Percentiles rank a stretch among this genome's conserved stretches.
Conservation (phyloP, 495 filamentous ascomycete genomes). For the Neurospora hispaniola region DNA sequence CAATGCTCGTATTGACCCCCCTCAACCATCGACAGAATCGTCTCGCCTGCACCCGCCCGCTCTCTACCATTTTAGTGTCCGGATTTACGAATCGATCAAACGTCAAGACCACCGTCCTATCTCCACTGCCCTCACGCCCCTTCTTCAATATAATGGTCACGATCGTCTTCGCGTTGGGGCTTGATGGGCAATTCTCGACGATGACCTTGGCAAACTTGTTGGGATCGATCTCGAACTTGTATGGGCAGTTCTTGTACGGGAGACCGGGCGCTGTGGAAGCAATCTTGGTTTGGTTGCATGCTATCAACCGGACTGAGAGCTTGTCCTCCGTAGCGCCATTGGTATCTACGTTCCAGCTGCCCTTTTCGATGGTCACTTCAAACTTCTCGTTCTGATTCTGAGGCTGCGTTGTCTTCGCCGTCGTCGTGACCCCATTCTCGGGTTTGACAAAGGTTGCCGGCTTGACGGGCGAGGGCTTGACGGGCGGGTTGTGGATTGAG, state of each 20-base stretch:
- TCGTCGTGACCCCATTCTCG: neutral
- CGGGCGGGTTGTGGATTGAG: neutral
- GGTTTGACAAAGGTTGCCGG: neutral
- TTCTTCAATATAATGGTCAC: conserved; percentile 4
- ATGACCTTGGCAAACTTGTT: conserved; percentile 7
- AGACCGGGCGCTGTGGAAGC: neutral
- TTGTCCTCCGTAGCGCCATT: neutral
- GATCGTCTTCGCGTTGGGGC: neutral
- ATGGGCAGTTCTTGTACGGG: neutral
- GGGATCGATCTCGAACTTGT: conserved; percentile 13
- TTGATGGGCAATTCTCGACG: conserved; percentile 2
- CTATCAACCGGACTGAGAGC: conserved; percentile 6
- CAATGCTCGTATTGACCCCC: conserved; percentile 15
- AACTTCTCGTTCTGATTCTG: neutral
- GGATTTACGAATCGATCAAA: neutral
- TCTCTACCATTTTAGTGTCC: conserved; percentile 7
- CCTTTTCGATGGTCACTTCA: neutral
- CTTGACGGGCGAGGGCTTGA: neutral
- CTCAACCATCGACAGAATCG: conserved; percentile 24
- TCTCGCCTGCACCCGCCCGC: conserved; percentile 23
- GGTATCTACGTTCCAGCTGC: neutral
- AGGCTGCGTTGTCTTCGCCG: neutral
- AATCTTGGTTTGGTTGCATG: conserved; percentile 5
- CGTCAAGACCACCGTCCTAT: conserved; percentile 4
- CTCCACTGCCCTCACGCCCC: neutral